phyloP scores from a whole-genome alignment of 495 filamentous ascomycete species.

The Trichoderma orchidacearum region DNA sequence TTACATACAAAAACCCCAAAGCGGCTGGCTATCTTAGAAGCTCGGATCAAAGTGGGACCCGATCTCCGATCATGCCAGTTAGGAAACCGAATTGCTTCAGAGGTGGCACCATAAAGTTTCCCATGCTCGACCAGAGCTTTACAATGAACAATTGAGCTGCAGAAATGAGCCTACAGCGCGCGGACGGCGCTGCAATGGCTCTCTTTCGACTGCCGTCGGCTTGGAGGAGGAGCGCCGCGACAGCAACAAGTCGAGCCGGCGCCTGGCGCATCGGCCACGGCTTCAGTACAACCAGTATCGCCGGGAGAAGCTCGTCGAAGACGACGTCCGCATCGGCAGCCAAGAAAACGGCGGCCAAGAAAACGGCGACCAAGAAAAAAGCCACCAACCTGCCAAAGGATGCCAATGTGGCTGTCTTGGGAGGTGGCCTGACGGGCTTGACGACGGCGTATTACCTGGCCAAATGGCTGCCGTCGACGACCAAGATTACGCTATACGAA shows the following conservation, averaged over 20 bases:
- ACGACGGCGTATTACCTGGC: constrained; percentile 63
- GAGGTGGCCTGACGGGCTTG: constrained; percentile 85
- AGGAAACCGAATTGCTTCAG: not conserved
- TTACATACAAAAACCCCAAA: too few relatives aligned
- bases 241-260: not conserved
- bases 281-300: not conserved
- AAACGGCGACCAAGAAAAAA: not conserved
- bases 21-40: too few relatives aligned
- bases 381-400: constrained; percentile 16
- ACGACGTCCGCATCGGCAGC: not conserved
- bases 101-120: not conserved
- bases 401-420: constrained; percentile 53
- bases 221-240: not conserved
- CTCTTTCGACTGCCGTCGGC: not conserved
- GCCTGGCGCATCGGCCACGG: not conserved
- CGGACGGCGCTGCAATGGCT: not conserved
- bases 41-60: not conserved
- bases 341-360: not conserved
- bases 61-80: not conserved
- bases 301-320: not conserved
- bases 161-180: not conserved
- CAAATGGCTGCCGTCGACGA: constrained; percentile 33
- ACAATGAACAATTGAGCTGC: not conserved
- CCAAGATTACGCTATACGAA: constrained; percentile 67
- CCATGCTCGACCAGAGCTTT: not conserved